These are phyloP conservation scores for Stephania japonica DNA, from an alignment of 164 flowering plant species.

Conservation along the genomic window DNA sequence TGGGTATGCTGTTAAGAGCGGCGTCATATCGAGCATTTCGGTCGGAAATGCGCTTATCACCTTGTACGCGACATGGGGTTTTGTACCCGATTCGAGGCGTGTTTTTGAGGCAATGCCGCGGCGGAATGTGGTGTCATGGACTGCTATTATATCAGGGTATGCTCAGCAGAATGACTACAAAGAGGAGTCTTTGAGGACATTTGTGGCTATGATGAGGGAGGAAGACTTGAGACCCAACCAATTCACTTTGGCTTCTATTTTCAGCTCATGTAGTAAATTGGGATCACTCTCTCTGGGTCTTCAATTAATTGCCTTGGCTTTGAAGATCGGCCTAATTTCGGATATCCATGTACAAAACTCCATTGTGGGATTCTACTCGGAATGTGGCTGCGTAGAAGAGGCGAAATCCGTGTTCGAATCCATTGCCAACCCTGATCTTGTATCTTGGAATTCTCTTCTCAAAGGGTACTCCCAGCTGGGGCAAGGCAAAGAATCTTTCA, in stretches of 20 bases:
- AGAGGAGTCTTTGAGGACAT: slow-evolving; percentile 23
- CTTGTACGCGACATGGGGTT: slow-evolving; percentile 12
- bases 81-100: slow-evolving; percentile 10
- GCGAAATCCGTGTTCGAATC: slow-evolving; percentile 10
- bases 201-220: slow-evolving; percentile 16
- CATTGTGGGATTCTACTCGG: slow-evolving; percentile 18
- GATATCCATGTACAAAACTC: slow-evolving; percentile 20
- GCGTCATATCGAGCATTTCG: slow-evolving; percentile 13
- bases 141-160: slow-evolving; percentile 21
- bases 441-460: slow-evolving; percentile 28
- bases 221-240: slow-evolving; percentile 17
- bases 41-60: slow-evolving; percentile 23
- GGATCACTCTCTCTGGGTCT: slow-evolving; percentile 19
- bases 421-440: slow-evolving; percentile 17
- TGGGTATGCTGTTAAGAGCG: slow-evolving; percentile 21
- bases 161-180: slow-evolving; percentile 10
- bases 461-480: slow-evolving; percentile 25
- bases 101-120: slow-evolving; percentile 15
- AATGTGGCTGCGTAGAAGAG: slow-evolving; percentile 23
- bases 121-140: slow-evolving; percentile 24
- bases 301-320: slow-evolving; percentile 2
- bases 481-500: slow-evolving; percentile 19
- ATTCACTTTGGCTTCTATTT: slow-evolving; percentile 18
- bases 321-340: slow-evolving; percentile 16
- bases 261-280: slow-evolving; percentile 17